Evolutionary conservation across 768 basidiomycete genomes (phyloP).

Genomic region (Suillus decipiens): DNA sequence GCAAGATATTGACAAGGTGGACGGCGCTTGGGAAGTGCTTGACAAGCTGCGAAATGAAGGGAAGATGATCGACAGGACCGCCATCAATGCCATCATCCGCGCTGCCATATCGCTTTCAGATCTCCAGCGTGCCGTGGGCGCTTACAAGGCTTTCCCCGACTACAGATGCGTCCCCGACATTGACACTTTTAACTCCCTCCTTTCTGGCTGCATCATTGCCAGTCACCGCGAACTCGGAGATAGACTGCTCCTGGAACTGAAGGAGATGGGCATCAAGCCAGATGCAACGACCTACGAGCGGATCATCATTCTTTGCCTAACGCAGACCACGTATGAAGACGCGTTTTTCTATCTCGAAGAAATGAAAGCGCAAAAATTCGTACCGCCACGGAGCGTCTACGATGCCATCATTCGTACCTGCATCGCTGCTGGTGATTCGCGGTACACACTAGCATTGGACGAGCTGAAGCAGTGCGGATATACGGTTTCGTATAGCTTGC

Average conservation of each 20-base stretch:
- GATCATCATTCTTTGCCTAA: constrained; percentile 70
- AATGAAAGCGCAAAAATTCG: constrained; percentile 67
- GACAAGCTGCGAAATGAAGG: constrained; percentile 59
- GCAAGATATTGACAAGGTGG: constrained; percentile 52
- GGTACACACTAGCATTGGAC: constrained; percentile 63
- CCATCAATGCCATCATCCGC: constrained; percentile 67
- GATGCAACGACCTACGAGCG: constrained; percentile 64
- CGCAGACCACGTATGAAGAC: constrained; percentile 75
- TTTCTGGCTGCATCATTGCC: constrained; percentile 62
- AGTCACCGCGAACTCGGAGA: constrained; percentile 69
- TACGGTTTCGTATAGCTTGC: constrained; percentile 31
- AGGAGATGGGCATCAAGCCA: constrained; percentile 52
- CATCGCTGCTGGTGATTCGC: constrained; percentile 52
- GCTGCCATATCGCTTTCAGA: constrained; percentile 64
- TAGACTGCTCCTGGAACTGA: constrained; percentile 66
- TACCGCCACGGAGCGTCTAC: constrained; percentile 60
- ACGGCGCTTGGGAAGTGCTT: constrained; percentile 63
- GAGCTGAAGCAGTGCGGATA: constrained; percentile 73
- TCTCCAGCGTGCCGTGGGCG: constrained; percentile 73
- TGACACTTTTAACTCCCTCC: constrained; percentile 68
- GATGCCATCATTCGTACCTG: constrained; percentile 61
- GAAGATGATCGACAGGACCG: constrained; percentile 52
- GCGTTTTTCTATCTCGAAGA: constrained; percentile 89
- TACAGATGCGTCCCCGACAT: constrained; percentile 58
- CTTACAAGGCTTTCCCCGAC: constrained; percentile 65